Evolutionary conservation across 108 stramenopile genomes (phyloP).

Genomic region (Nitzschia palea): DNA sequence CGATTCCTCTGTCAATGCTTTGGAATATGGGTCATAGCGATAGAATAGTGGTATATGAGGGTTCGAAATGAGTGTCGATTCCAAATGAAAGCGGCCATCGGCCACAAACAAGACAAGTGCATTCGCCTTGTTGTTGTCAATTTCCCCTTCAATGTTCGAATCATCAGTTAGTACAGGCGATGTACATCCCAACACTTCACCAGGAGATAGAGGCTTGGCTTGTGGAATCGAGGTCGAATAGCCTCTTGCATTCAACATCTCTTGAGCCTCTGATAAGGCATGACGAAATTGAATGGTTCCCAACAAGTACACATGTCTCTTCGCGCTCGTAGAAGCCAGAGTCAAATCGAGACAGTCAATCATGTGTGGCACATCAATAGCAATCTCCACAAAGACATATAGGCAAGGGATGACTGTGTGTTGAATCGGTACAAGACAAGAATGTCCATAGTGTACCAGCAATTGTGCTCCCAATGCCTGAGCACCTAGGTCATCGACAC

Average conservation of each 20-base stretch:
- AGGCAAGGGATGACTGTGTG: constrained; percentile 84
- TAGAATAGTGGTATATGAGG: constrained; percentile 77
- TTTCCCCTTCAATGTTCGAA: constrained; percentile 3
- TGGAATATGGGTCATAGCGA: constrained; percentile 96
- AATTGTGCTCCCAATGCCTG: constrained; percentile 87
- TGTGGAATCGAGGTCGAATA: constrained; percentile 68
- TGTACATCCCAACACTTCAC: constrained; percentile 98
- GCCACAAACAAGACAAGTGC: constrained; percentile 91
- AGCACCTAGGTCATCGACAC: constrained; percentile 95
- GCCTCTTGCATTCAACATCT: constrained; percentile 31
- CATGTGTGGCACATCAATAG: constrained; percentile 87
- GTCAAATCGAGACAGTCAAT: constrained; percentile 78
- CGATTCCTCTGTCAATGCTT: constrained; percentile 85
- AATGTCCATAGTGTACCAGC: constrained; percentile 98
- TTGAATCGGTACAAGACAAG: constrained; percentile 94
- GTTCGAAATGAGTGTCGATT: constrained; percentile 97
- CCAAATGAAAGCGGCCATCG: constrained; percentile 98
- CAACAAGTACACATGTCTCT: constrained; percentile 42
- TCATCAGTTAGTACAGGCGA: constrained; percentile 67
- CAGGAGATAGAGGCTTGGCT: constrained; percentile 88
- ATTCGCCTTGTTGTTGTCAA: constrained; percentile 1
- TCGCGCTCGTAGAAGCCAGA: constrained; percentile 11
- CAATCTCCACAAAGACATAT: constrained; percentile 99
- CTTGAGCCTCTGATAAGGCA: constrained; percentile 76
- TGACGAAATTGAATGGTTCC: constrained; percentile 90